Conservation (phyloP, 805 yeast species). For the Monosporozyma unispora region DNA sequence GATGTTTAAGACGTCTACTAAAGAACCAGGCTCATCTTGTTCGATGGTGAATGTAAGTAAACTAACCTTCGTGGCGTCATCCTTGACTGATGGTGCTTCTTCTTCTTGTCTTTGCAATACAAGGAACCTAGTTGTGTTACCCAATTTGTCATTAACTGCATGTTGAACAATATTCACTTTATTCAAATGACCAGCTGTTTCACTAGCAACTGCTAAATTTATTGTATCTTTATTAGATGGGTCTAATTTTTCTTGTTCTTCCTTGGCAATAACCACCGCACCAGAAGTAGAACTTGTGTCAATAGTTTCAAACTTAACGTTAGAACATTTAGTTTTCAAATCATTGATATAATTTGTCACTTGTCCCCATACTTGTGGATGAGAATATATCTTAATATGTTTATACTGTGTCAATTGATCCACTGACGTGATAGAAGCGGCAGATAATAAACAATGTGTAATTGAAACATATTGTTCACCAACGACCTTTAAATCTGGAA, state of each 20-base stretch:
- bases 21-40: slow-evolving; percentile 63
- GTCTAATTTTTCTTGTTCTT: slow-evolving; percentile 11
- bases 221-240: slow-evolving; percentile 28
- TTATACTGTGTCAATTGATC: slow-evolving; percentile 14
- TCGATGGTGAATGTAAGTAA: slow-evolving; percentile 57
- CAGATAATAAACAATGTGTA: slow-evolving; percentile 56
- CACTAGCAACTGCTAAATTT: slow-evolving; percentile 66
- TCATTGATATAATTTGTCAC: slow-evolving; percentile 47
- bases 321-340: slow-evolving; percentile 27
- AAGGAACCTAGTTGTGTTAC: slow-evolving; percentile 81
- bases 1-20: slow-evolving; percentile 53
- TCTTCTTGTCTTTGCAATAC: slow-evolving; percentile 41
- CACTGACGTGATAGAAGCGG: slow-evolving; percentile 31
- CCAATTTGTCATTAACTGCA: slow-evolving; percentile 61
- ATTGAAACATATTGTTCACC: slow-evolving; percentile 79
- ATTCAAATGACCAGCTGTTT: slow-evolving; percentile 54
- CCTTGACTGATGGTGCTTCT: neutral
- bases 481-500: slow-evolving; percentile 42
- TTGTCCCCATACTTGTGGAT: slow-evolving; percentile 99
- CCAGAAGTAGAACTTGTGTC: slow-evolving; percentile 76
- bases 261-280: slow-evolving; percentile 61
- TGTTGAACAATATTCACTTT: slow-evolving; percentile 44
- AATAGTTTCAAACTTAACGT: slow-evolving; percentile 35
- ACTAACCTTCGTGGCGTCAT: slow-evolving; percentile 31
- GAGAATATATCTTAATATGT: slow-evolving; percentile 65